These are phyloP conservation scores for Elsinoe arachidis DNA, from an alignment of 2,329 filamentous ascomycete genomes.

Conservation along the genomic window DNA sequence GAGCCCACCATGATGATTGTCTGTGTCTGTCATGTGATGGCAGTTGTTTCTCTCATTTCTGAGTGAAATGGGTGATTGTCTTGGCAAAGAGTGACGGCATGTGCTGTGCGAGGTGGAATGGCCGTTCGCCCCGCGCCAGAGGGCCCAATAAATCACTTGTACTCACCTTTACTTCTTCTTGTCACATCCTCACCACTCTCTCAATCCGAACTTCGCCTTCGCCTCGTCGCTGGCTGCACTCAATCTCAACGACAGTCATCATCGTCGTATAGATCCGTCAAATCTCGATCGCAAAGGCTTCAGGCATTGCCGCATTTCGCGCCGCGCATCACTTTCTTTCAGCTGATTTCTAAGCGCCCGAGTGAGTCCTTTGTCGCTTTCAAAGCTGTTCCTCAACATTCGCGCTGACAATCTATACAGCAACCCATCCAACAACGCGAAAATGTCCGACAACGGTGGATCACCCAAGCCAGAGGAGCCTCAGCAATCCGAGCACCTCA, in stretches of 20 bases:
- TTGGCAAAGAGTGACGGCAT: conserved; percentile 9
- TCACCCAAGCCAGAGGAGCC: conserved; percentile 36
- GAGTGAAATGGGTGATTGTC: not conserved
- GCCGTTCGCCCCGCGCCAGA: no score
- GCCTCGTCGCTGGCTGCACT: not conserved
- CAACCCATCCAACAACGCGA: conserved; percentile 36
- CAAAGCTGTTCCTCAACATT: not conserved
- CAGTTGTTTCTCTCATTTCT: not conserved
- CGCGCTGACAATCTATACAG: not conserved
- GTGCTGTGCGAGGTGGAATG: not conserved
- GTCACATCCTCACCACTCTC: conserved; percentile 12
- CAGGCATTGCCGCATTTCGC: not conserved
- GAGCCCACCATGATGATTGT: not conserved
- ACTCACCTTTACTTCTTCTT: not conserved
- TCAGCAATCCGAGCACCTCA: conserved; percentile 67
- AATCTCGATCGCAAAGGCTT: not conserved
- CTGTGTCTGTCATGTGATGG: not conserved
- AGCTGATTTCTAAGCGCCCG: not conserved
- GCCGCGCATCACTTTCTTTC: not conserved
- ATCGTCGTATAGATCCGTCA: not conserved
- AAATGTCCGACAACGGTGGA: conserved; percentile 40
- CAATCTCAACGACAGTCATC: not conserved
- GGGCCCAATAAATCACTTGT: conserved; percentile 1
- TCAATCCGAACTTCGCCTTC: not conserved
- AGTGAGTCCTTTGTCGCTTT: not conserved